Percentiles rank a stretch among this genome's conserved stretches.
Conservation (phyloP, 768 basidiomycete species). For the Agaricus sinodeliciosus region DNA sequence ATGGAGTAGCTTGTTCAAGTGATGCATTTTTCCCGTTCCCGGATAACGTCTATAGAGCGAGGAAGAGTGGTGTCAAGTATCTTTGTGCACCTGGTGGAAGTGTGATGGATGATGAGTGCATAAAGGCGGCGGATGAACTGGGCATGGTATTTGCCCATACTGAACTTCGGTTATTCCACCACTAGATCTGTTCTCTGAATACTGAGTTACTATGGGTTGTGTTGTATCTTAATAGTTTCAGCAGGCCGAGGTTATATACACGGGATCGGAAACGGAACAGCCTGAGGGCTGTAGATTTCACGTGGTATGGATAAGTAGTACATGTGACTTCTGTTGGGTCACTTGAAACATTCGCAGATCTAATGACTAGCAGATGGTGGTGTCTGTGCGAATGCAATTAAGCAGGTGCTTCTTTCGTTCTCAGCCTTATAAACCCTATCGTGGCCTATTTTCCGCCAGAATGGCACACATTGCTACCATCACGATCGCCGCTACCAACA, state of each 20-base stretch:
- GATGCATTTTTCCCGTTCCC: constrained; percentile 99
- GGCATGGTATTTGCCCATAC: constrained; percentile 90
- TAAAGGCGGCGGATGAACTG: constrained; percentile 94
- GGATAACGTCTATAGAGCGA: constrained; percentile 92
- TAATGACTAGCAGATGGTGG: neutral
- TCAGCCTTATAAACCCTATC: neutral
- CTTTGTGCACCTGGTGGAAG: constrained; percentile 89
- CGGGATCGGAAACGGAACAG: no score
- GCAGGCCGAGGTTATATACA: no score
- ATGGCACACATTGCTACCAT: constrained; percentile 43
- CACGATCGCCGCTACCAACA: constrained; percentile 33
- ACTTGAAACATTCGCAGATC: neutral
- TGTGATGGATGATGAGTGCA: constrained; percentile 95
- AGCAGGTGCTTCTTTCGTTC: constrained; percentile 7
- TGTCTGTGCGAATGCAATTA: constrained; percentile 6
- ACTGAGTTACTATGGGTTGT: no score
- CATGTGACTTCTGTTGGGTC: neutral
- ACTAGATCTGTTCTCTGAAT: constrained; percentile 31
- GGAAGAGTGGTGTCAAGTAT: constrained; percentile 88
- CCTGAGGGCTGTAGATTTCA: neutral
- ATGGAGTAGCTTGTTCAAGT: constrained; percentile 87
- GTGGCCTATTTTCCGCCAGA: constrained; percentile 13
- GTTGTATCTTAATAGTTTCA: no score
- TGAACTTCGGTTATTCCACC: constrained; percentile 83
- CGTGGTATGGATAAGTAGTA: neutral